Evolutionary conservation across 192 early-diverging fungal species (phyloP).

Genomic region (Entomortierella parvispora): DNA sequence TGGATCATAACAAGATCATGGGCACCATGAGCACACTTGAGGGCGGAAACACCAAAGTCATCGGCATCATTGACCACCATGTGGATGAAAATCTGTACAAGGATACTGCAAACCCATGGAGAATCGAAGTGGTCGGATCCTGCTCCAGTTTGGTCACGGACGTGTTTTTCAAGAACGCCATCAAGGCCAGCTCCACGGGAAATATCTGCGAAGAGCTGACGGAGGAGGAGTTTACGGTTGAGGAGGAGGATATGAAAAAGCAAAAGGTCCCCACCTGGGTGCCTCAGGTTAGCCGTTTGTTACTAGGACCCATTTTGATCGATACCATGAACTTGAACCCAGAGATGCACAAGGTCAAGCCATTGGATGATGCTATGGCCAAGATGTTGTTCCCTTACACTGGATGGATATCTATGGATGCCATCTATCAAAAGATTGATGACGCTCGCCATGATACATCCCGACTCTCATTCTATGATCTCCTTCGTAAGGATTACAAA

Average conservation of each 20-base stretch:
- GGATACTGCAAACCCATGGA: constrained; percentile 49
- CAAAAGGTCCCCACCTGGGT: constrained; percentile 13
- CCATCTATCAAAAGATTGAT: constrained; percentile 61
- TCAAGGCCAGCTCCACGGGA: no score
- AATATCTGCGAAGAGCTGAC: no score
- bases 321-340: constrained; percentile 71
- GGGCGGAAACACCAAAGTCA: constrained; percentile 36
- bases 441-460: constrained; percentile 61
- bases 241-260: background rate
- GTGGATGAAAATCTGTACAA: constrained; percentile 64
- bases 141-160: constrained; percentile 63
- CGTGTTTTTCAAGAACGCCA: constrained; percentile 36
- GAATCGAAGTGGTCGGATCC: constrained; percentile 71
- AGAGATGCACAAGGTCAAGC: constrained; percentile 55
- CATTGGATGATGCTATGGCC: constrained; percentile 55
- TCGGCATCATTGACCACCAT: constrained; percentile 79
- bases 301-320: constrained; percentile 73
- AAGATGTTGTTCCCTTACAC: constrained; percentile 54
- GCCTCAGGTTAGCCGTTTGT: constrained; percentile 51
- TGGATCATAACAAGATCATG: constrained; percentile 76
- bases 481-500: constrained; percentile 82
- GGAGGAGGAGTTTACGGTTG: background rate
- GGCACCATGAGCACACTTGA: constrained; percentile 29
- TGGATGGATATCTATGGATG: constrained; percentile 2
- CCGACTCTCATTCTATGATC: constrained; percentile 56